A percentile compares a stretch with the other conserved stretches of the same genome.
Conservation (phyloP, 257 asterid genomes). For the Verbascum thapsus region DNA sequence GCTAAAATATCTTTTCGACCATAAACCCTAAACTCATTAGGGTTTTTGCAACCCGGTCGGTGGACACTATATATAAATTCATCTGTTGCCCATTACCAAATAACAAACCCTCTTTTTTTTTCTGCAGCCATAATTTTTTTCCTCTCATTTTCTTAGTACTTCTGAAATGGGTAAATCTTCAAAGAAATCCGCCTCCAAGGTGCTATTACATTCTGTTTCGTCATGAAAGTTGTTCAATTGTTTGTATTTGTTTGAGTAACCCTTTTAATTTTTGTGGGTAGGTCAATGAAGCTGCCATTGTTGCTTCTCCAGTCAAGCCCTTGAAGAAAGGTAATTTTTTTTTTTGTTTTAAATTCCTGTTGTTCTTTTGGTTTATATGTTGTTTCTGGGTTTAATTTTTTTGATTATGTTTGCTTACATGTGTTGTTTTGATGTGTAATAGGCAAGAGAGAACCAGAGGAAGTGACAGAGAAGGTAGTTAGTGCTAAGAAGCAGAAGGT, state of each 20-base stretch:
- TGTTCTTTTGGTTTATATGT: not conserved
- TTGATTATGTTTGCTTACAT: not conserved
- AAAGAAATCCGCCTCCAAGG: conserved; percentile 41
- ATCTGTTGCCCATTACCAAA: not conserved
- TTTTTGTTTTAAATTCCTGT: too few species aligned
- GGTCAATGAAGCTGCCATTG: conserved; percentile 29
- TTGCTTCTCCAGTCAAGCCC: conserved; percentile 29
- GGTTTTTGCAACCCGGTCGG: conserved; percentile 26
- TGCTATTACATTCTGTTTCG: conserved; percentile 1
- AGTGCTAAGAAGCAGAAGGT: conserved; percentile 46
- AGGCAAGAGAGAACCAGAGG: conserved; percentile 53
- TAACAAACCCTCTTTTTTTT: not conserved
- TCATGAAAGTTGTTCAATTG: conserved; percentile 3
- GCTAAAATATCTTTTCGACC: conserved; percentile 4
- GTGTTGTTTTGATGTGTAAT: too few species aligned
- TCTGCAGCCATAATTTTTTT: not conserved
- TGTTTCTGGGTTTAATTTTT: not conserved
- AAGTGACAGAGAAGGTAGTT: conserved; percentile 27
- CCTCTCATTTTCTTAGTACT: not conserved
- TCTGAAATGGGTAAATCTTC: conserved; percentile 37
- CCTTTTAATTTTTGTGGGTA: conserved; percentile 7
- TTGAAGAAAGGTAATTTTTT: conserved; percentile 35
- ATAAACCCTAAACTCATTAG: conserved; percentile 29
- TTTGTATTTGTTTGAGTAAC: not conserved
- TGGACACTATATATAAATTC: conserved; percentile 2